Evolutionary conservation across 2,329 filamentous ascomycete genomes (phyloP).

Genomic region (Colletotrichum horii): DNA sequence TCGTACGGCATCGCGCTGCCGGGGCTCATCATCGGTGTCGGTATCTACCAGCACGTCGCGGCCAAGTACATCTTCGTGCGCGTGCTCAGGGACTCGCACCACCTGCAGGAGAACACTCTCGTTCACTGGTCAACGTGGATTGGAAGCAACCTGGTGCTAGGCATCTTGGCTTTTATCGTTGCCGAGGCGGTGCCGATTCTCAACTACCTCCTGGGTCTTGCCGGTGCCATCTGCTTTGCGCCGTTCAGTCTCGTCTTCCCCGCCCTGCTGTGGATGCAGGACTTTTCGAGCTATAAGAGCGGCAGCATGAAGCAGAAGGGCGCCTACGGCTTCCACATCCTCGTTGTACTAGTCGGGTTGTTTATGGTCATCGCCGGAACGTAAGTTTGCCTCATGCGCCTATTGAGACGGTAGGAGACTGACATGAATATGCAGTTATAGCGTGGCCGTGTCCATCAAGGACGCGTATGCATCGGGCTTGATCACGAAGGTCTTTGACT

Average conservation of each 20-base stretch:
- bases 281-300: slow-evolving; percentile 13
- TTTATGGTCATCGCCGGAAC: background rate
- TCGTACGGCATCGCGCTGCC: slow-evolving; percentile 55
- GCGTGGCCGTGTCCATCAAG: background rate
- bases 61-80: slow-evolving; percentile 56
- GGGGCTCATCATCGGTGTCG: slow-evolving; percentile 53
- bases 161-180: slow-evolving; percentile 45
- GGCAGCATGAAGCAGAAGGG: background rate
- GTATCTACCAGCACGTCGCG: slow-evolving; percentile 55
- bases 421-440: background rate
- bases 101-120: slow-evolving; percentile 51
- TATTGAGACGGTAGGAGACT: accelerated
- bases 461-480: background rate
- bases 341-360: background rate
- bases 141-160: slow-evolving; percentile 47
- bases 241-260: slow-evolving; percentile 34
- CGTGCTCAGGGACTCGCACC: slow-evolving; percentile 47
- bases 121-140: slow-evolving; percentile 53
- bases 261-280: slow-evolving; percentile 30
- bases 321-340: background rate
- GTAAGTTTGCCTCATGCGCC: background rate
- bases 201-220: slow-evolving; percentile 56
- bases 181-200: slow-evolving; percentile 57
- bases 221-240: slow-evolving; percentile 33
- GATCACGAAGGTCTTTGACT: background rate